Conservation (phyloP, 257 asterid genomes). For the Fraxinus quadrangulata region DNA sequence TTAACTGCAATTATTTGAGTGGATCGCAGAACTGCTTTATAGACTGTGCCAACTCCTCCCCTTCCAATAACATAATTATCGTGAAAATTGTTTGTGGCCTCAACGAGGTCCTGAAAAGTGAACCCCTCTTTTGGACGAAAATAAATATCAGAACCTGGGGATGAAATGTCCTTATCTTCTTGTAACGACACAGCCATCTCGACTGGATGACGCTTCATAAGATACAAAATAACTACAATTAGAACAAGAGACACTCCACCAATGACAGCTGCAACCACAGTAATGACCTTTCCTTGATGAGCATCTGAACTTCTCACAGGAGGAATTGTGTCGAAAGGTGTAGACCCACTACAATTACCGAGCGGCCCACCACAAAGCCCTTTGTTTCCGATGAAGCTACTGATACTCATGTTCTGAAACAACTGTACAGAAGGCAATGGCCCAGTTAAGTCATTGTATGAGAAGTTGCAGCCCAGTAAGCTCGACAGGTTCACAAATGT, state of each 20-base stretch:
- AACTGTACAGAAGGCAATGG: slow-evolving; percentile 68
- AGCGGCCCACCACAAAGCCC: slow-evolving; percentile 90
- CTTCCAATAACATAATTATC: slow-evolving; percentile 69
- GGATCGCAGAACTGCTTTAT: slow-evolving; percentile 73
- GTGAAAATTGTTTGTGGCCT: slow-evolving; percentile 78
- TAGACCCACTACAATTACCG: slow-evolving; percentile 47
- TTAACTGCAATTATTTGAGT: slow-evolving; percentile 71
- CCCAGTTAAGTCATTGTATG: slow-evolving; percentile 71
- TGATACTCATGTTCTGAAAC: slow-evolving; percentile 65
- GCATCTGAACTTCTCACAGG: slow-evolving; percentile 22
- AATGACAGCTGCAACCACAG: slow-evolving; percentile 60
- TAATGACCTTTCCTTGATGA: slow-evolving; percentile 61
- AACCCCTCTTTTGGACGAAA: slow-evolving; percentile 92
- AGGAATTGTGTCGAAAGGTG: slow-evolving; percentile 30
- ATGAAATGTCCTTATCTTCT: slow-evolving; percentile 51
- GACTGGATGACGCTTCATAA: slow-evolving; percentile 63
- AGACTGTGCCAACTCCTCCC: slow-evolving; percentile 91
- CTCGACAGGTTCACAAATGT: slow-evolving; percentile 73
- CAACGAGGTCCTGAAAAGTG: slow-evolving; percentile 84
- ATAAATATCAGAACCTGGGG: slow-evolving; percentile 68
- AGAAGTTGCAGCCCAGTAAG: slow-evolving; percentile 83
- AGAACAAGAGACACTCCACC: slow-evolving; percentile 87
- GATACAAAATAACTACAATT: slow-evolving; percentile 54
- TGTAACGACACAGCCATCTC: slow-evolving; percentile 36
- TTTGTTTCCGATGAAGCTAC: slow-evolving; percentile 73